Base-by-base conservation (phyloP, 139 green algal genomes). In the Chlamydomonas incerta region DNA sequence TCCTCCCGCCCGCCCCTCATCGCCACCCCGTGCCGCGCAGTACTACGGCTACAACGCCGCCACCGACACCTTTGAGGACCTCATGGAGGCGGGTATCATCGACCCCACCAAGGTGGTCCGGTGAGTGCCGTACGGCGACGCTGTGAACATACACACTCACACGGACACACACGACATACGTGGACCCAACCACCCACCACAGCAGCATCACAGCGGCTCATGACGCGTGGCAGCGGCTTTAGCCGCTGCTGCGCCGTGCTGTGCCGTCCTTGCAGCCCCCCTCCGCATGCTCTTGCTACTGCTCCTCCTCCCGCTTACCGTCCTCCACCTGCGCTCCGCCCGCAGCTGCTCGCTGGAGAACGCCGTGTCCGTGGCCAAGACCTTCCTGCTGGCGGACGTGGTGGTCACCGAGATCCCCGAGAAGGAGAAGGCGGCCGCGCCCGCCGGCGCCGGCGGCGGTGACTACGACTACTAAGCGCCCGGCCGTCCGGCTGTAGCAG, bases 71-170 rank as follows among this genome's bases (percentile, higher is more conserved):
- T 99, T 96, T 70, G 92, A 98, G 90, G 94, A 99, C 93, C 92
- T 99, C 10, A 96, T 99, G 95, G 87, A 93, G 77, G 92, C 91
- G 20, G 98, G 98, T 87, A 99, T 99, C 93, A 99, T 99, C 85
- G 98, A 99, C 93, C 98, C 98, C 81, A 97, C 98, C 80, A 99
- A 99, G 96, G 96, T 96, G 18, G 55, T 60, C 55, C 17, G 55
- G 55, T 60, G 55, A 60, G 55, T 26, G 8, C 6, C 41, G 41
- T 8, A 50, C 6, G 6, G 41, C 41, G 41, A 8, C 41, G 41
- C 41, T n/a, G n/a, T n/a, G n/a, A n/a, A n/a, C n/a, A n/a, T n/a
- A n/a, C n/a, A n/a, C n/a, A n/a, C n/a, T n/a, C n/a, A n/a, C n/a
- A n/a, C n/a, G n/a, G n/a, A n/a, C n/a, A n/a, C n/a, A n/a, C n/a